Evolutionary conservation across 495 filamentous ascomycete genomes (phyloP).

Genomic region (Talaromyces ruber): DNA sequence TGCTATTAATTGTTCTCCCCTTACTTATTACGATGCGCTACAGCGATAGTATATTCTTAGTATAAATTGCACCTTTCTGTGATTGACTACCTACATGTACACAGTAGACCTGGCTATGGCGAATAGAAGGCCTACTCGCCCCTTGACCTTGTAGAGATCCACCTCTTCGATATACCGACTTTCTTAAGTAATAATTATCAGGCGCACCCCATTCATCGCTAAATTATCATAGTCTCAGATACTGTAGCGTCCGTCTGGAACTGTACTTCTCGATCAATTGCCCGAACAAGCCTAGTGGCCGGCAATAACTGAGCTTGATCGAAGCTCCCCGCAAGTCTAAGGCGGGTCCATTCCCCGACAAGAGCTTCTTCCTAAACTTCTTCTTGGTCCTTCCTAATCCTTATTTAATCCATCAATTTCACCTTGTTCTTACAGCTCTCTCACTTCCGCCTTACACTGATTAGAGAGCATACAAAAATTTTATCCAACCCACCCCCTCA

Average conservation of each 20-base stretch:
- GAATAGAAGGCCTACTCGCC: neutral
- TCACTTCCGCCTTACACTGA: neutral
- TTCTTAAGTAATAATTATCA: no score
- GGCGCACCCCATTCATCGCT: no score
- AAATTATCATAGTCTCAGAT: no score
- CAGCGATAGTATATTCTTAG: neutral
- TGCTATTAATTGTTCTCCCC: neutral
- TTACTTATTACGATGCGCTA: neutral
- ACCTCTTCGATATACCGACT: neutral
- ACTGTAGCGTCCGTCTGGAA: no score
- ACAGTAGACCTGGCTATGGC: neutral
- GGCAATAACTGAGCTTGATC: neutral
- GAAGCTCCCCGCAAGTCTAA: constrained; percentile 1
- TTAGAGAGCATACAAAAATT: neutral
- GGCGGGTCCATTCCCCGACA: constrained; percentile 1
- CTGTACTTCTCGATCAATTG: neutral
- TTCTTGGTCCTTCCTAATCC: neutral
- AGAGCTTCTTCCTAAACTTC: neutral
- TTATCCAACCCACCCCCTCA: neutral
- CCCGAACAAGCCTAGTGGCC: neutral
- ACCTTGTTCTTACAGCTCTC: neutral
- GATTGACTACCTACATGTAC: no score
- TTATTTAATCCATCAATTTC: no score
- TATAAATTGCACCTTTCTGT: neutral
- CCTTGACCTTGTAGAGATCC: neutral